A percentile compares a stretch with the other conserved stretches of the same genome.
phyloP scores from a whole-genome alignment of 106 monocot genomes.

The Gastrodia elata region DNA sequence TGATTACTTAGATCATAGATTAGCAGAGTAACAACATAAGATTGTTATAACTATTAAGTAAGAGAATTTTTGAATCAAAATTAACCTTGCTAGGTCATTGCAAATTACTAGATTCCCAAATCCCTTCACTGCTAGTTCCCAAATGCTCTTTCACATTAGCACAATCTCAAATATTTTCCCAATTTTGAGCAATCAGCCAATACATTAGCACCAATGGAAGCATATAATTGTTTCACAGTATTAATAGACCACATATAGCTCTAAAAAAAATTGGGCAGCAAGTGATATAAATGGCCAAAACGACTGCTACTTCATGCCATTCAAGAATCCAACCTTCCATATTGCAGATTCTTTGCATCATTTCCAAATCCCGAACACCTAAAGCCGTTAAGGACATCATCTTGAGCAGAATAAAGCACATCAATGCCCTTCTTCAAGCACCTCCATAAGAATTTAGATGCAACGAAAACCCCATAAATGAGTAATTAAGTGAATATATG shows the following conservation, averaged over 20 bases:
- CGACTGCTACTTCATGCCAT: background rate
- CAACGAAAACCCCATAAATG: too few relatives aligned
- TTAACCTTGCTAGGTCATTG: background rate
- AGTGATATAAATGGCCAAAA: background rate
- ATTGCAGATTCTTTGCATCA: conserved; percentile 46
- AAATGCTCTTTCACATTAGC: background rate
- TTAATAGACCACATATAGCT: background rate
- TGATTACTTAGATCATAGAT: too few relatives aligned
- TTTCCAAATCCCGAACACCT: conserved; percentile 34
- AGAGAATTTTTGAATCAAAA: background rate
- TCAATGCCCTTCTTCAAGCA: conserved; percentile 39
- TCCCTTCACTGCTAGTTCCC: background rate
- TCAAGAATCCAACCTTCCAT: conserved; percentile 25
- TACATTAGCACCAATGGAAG: background rate
- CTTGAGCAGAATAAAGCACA: conserved; percentile 47
- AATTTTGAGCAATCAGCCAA: background rate
- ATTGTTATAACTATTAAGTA: background rate
- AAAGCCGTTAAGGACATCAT: conserved; percentile 59
- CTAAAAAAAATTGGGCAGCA: background rate
- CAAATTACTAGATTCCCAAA: too few relatives aligned
- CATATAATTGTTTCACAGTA: background rate
- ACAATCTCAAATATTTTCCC: background rate
- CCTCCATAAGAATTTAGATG: conserved; percentile 41
- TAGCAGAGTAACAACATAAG: too few relatives aligned
- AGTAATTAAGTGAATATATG: too few relatives aligned